Base-by-base conservation (phyloP, 768 basidiomycete species). In the Sporobolomyces roseus region DNA sequence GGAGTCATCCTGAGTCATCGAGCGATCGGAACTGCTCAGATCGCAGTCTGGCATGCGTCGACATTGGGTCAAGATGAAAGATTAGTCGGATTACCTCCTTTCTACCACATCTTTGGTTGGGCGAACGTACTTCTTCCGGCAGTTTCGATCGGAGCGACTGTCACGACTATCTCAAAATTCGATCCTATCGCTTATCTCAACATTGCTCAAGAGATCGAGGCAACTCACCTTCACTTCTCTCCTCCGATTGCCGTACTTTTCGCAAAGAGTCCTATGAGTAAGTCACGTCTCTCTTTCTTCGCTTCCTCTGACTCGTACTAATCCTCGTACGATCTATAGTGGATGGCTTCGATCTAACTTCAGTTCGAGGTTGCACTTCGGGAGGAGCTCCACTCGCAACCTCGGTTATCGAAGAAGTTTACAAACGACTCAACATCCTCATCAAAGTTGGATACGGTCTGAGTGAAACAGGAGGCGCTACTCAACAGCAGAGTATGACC, bases 141-240 rank as follows among this genome's bases (percentile, higher is more conserved):
- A 4, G 72, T 74, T 1, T 63, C 72, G 3, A 48, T 74, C 38
- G 75, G 75, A 8, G 74, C 74, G 3, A 74, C 70, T 1, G 67
- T 69, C 14, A 65, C 76, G 45, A 52, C 71, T 27, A 50, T 76
- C 23, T 54, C 70, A 55, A 77, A 75, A 63, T 77, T 77, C 73
- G 75, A 77, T 50, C 71, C 74, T 5, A 66, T 61, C 1, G 29
- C 71, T 21, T 77, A 73, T 75, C 70, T 77, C 21, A 48, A 35
- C 27, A 70, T 76, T 30, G 71, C 69, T n/a, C 67, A 74, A 36
- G 70, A 73, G 19, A 61, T 73, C n/a, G 68, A 70, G 2, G 72
- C 73, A 1, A 77, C 77, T 3, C 74, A 75, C 68, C 66, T 77
- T 13, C 77, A 77, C 71, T 75, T 77, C 61, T 75, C 74, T 19